Evolutionary conservation across 2,329 filamentous ascomycete species (phyloP).

Genomic region (Venturia effusa): DNA sequence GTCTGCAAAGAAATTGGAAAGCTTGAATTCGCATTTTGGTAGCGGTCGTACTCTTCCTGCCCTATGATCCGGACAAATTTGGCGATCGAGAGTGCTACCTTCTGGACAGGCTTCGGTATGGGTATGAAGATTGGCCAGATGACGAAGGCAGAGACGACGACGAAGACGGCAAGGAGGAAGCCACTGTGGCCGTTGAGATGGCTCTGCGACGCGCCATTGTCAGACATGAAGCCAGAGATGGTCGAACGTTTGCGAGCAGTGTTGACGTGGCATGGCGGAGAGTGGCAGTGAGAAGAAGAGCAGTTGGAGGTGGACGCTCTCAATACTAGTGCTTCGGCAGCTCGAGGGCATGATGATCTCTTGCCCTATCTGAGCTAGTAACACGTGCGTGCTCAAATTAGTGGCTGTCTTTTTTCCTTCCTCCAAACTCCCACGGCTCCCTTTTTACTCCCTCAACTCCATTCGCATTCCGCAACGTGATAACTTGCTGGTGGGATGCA

Average conservation of each 20-base stretch:
- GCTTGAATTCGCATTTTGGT: background rate
- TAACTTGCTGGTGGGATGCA: no score
- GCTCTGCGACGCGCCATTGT: background rate
- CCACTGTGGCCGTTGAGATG: background rate
- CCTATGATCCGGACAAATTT: background rate
- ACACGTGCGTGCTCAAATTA: background rate
- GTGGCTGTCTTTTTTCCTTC: background rate
- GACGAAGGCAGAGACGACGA: background rate
- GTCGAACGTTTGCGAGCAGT: background rate
- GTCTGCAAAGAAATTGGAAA: conserved; percentile 1
- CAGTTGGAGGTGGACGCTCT: background rate
- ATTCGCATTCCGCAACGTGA: no score
- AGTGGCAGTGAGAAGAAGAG: background rate
- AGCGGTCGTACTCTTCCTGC: background rate
- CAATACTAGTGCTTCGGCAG: background rate
- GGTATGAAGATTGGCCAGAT: background rate
- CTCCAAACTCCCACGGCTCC: no score
- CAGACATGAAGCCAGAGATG: conserved; percentile 3
- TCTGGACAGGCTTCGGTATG: background rate
- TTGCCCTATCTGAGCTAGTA: background rate
- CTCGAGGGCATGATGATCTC: background rate
- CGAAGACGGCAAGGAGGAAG: conserved; percentile 1
- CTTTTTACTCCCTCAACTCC: no score
- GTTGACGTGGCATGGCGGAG: background rate
- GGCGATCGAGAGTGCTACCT: background rate